phyloP scores from a whole-genome alignment of 2,329 filamentous ascomycete species.

The Colletotrichum cuscutae region DNA sequence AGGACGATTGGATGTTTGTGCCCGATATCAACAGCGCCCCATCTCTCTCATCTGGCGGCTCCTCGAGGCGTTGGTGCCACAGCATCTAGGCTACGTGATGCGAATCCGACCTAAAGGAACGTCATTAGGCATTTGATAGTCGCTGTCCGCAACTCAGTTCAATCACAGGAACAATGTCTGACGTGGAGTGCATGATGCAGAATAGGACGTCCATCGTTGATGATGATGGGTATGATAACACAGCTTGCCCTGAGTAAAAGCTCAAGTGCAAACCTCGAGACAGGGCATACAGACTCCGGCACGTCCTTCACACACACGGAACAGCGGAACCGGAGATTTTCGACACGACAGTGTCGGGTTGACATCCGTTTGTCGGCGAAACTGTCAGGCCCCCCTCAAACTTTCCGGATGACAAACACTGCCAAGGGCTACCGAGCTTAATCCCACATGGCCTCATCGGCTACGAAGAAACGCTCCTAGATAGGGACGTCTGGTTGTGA shows the following conservation, averaged over 20 bases:
- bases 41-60: conserved; percentile 15
- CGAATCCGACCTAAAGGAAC: conserved; percentile 13
- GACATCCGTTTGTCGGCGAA: conserved; percentile 9
- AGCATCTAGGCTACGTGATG: conserved; percentile 5
- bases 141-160: conserved; percentile 1
- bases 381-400: neutral
- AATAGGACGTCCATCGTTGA: neutral
- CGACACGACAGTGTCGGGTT: conserved; percentile 4
- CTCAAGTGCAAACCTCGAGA: conserved; percentile 19
- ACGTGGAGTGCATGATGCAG: conserved; percentile 1
- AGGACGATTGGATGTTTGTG: neutral
- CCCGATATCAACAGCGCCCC: neutral
- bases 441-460: neutral
- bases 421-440: neutral
- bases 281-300: conserved; percentile 12
- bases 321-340: conserved; percentile 30
- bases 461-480: neutral
- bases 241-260: conserved; percentile 6
- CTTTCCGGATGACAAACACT: neutral
- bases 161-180: conserved; percentile 5
- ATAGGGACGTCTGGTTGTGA: neutral
- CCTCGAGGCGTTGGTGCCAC: conserved; percentile 12
- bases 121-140: conserved; percentile 9
- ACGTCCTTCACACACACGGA: conserved; percentile 27
- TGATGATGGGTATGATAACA: neutral